phyloP scores from a whole-genome alignment of 78 protist genomes.

The slime mould (Dictyostelium discoideum) region DNA sequence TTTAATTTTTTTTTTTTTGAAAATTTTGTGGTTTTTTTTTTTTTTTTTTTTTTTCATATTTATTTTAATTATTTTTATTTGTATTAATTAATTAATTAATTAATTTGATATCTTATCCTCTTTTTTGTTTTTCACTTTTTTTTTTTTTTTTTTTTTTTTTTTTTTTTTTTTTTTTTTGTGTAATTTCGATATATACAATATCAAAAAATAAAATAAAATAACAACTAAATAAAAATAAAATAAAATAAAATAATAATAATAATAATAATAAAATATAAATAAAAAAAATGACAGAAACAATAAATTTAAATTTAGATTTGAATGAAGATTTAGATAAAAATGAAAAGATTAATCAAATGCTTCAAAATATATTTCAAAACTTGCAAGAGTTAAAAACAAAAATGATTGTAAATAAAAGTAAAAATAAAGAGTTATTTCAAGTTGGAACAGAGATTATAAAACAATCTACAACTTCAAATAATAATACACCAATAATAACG shows the following conservation, averaged over 20 bases:
- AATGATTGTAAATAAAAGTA: neutral
- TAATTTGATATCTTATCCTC: too few relatives aligned
- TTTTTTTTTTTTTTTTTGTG: too few relatives aligned
- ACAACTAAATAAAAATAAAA: neutral
- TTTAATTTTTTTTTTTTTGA: too few relatives aligned
- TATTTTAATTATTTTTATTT: too few relatives aligned
- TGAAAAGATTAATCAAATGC: slow-evolving; percentile 15
- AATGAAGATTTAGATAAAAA: neutral
- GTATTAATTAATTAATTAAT: too few relatives aligned
- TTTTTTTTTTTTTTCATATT: too few relatives aligned
- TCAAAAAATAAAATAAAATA: too few relatives aligned
- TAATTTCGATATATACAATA: too few relatives aligned
- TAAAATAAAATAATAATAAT: neutral
- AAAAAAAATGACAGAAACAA: neutral
- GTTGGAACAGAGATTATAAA: slow-evolving; percentile 16
- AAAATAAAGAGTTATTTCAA: neutral
- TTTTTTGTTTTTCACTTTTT: too few relatives aligned
- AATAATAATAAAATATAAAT: neutral
- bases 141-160: too few relatives aligned
- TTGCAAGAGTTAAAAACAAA: neutral
- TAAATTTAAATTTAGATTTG: neutral
- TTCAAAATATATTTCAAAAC: slow-evolving; percentile 4
- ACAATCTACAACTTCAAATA: neutral
- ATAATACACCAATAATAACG: neutral
- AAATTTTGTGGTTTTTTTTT: too few relatives aligned